These are phyloP conservation scores for Ulota crispa DNA, from an alignment of 225 moss, liverwort and hornwort genomes.

Conservation along the genomic window DNA sequence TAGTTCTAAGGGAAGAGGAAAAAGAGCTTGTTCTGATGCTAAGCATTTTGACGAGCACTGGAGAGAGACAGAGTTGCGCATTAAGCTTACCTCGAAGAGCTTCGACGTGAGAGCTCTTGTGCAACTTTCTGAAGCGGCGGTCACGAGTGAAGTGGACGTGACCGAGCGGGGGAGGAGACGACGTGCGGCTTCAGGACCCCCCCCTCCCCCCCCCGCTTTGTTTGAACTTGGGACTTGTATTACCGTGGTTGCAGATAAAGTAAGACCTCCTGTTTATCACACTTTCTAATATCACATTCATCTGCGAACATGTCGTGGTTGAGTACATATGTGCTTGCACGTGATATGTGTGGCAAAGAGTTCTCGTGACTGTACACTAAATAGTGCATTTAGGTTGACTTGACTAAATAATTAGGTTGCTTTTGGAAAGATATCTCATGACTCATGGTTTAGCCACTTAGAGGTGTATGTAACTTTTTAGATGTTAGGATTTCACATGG, in stretches of 20 bases:
- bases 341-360: no score
- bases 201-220: background rate
- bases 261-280: background rate
- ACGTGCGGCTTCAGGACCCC: background rate
- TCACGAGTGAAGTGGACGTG: background rate
- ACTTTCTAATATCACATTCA: background rate
- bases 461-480: no score
- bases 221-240: slow-evolving; percentile 5
- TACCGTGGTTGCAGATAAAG: background rate
- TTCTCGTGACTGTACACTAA: no score
- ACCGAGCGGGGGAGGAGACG: slow-evolving; percentile 14
- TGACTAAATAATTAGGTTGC: no score
- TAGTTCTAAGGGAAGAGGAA: no score
- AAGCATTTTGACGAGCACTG: no score
- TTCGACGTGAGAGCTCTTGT: background rate
- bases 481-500: no score
- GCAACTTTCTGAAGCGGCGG: background rate
- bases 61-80: background rate
- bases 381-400: no score
- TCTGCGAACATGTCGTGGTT: accelerated
- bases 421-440: no score
- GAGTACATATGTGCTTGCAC: background rate
- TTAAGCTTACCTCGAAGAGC: slow-evolving; percentile 9
- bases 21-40: background rate
- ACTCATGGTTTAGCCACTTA: no score